Conservation (phyloP, 371 early-diverging fungal species). For the Parasitella parasitica region DNA sequence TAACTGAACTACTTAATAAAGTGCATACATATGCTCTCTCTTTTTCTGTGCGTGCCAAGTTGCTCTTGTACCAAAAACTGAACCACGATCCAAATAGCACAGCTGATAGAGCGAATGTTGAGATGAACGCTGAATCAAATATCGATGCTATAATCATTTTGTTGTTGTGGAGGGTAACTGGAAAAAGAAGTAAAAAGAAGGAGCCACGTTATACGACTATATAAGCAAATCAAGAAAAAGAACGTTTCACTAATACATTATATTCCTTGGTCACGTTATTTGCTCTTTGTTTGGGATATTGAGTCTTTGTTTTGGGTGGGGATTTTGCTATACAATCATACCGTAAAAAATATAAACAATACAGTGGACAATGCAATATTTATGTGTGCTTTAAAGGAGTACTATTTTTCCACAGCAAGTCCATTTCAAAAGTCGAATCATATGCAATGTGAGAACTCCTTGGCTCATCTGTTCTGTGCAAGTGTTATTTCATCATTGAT, state of each 20-base stretch:
- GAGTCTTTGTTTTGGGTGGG: too few relatives aligned
- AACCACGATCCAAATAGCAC: constrained; percentile 15
- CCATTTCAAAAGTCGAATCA: neutral
- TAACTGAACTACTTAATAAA: constrained; percentile 34
- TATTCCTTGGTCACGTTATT: constrained; percentile 7
- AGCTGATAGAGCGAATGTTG: constrained; percentile 1
- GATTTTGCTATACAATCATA: neutral
- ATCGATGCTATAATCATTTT: constrained; percentile 10
- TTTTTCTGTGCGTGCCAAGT: constrained; percentile 21
- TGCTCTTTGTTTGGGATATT: neutral
- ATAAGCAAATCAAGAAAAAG: constrained; percentile 5
- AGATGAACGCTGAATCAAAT: constrained; percentile 10
- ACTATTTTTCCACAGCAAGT: neutral
- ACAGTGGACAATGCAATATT: neutral
- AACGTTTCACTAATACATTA: neutral
- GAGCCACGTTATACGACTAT: neutral
- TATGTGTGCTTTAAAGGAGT: neutral
- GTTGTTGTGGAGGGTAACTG: neutral
- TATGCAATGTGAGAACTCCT: neutral
- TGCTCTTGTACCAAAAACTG: constrained; percentile 10
- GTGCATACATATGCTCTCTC: constrained; percentile 40
- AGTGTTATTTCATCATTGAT: too few relatives aligned
- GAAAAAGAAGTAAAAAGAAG: neutral
- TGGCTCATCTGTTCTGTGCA: too few relatives aligned
- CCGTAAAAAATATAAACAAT: neutral